Evolutionary conservation across 2,329 filamentous ascomycete species (phyloP).

Genomic region (Thielaviopsis musarum): DNA sequence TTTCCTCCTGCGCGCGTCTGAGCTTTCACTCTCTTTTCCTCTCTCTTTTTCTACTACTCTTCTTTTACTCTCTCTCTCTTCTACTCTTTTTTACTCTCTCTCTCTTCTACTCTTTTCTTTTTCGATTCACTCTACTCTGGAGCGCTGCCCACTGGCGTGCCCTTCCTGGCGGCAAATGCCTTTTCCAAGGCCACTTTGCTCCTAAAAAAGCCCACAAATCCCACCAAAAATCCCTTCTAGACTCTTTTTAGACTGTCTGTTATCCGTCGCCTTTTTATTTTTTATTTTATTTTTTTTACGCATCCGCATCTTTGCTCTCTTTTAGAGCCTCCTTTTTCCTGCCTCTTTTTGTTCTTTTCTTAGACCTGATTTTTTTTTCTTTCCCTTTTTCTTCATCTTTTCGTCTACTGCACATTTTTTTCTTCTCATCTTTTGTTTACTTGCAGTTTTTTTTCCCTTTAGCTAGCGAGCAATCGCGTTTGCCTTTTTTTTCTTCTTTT

Average conservation of each 20-base stretch:
- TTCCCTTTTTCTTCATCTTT: not conserved
- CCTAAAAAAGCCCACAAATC: no score
- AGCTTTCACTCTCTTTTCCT: not conserved
- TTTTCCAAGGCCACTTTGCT: no score
- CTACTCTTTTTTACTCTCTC: not conserved
- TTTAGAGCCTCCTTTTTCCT: not conserved
- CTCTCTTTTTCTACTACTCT: not conserved
- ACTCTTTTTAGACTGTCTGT: not conserved
- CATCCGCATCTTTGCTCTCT: not conserved
- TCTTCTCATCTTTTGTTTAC: not conserved
- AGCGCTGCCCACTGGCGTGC: not conserved
- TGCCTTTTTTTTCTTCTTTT: no score
- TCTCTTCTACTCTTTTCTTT: no score
- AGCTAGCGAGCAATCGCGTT: no score
- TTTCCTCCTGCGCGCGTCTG: conserved; percentile 3
- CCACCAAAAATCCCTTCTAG: not conserved
- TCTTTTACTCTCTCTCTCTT: not conserved
- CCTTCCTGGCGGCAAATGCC: no score
- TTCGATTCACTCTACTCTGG: not conserved
- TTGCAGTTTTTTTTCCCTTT: not conserved
- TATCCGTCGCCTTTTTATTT: not conserved
- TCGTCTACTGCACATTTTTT: no score
- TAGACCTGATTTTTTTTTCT: not conserved
- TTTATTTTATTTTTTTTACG: not conserved
- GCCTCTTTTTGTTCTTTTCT: not conserved